These are phyloP conservation scores for Crithidia brevicula DNA, from an alignment of 208 protist genomes.

Conservation along the genomic window DNA sequence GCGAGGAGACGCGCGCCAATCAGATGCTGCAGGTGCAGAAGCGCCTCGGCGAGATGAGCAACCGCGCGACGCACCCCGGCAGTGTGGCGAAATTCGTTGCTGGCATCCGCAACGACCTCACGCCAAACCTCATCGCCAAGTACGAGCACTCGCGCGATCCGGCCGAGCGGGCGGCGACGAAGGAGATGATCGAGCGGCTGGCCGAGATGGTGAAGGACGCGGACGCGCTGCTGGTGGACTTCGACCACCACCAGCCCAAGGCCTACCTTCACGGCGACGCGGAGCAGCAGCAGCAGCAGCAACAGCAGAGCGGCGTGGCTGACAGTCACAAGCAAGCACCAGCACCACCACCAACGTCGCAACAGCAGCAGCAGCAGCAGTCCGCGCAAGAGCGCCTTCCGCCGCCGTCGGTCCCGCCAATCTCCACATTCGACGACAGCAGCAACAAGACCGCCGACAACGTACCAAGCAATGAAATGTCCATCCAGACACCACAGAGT, in stretches of 20 bases:
- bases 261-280: slow-evolving; percentile 68
- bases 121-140: slow-evolving; percentile 59
- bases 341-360: no score
- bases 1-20: slow-evolving; percentile 60
- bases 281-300: slow-evolving; percentile 13
- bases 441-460: background rate
- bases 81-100: slow-evolving; percentile 79
- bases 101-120: slow-evolving; percentile 68
- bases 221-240: slow-evolving; percentile 63
- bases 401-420: background rate
- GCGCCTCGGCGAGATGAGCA: slow-evolving; percentile 65
- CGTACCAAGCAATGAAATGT: background rate
- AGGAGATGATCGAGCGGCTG: slow-evolving; percentile 62
- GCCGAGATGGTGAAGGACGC: slow-evolving; percentile 77
- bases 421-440: background rate
- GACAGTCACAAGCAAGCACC: slow-evolving; percentile 1
- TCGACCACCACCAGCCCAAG: slow-evolving; percentile 76
- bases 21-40: slow-evolving; percentile 76
- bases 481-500: background rate
- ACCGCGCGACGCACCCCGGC: slow-evolving; percentile 68
- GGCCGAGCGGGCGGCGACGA: slow-evolving; percentile 41
- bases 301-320: background rate
- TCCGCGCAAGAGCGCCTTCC: background rate
- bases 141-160: slow-evolving; percentile 36
- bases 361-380: background rate